Evolutionary conservation across 2,329 filamentous ascomycete genomes (phyloP).

Genomic region (Neocucurbitaria cava): DNA sequence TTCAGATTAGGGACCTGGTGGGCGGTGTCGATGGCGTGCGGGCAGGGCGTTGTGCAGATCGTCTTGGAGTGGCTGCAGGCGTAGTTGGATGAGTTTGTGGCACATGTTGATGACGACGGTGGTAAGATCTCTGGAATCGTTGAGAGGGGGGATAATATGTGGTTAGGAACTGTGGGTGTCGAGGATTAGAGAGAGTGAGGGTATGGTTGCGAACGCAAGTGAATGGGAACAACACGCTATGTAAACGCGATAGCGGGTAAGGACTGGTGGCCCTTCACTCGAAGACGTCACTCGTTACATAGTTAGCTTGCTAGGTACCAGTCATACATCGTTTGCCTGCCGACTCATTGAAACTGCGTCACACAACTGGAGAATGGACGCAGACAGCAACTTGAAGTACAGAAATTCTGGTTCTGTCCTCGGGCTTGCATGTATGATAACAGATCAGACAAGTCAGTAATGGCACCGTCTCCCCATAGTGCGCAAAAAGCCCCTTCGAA

Average conservation of each 20-base stretch:
- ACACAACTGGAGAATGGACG: neutral
- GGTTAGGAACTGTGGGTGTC: too few species aligned
- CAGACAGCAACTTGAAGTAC: neutral
- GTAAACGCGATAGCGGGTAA: neutral
- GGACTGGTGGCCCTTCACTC: too few species aligned
- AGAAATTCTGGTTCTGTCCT: slow-evolving; percentile 5
- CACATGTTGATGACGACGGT: slow-evolving; percentile 25
- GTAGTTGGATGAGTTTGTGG: slow-evolving; percentile 33
- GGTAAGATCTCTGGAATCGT: neutral
- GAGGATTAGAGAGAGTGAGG: too few species aligned
- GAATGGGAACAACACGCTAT: neutral
- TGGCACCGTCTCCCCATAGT: slow-evolving; percentile 15
- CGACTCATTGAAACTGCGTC: neutral
- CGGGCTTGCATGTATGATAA: slow-evolving; percentile 7
- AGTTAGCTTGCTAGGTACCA: neutral
- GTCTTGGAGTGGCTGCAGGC: slow-evolving; percentile 32
- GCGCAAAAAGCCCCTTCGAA: slow-evolving; percentile 18
- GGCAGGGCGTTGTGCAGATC: slow-evolving; percentile 38
- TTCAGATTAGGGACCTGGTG: neutral
- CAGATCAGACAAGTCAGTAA: slow-evolving; percentile 6
- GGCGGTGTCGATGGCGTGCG: slow-evolving; percentile 21
- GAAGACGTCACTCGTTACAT: neutral
- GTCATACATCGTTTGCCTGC: neutral
- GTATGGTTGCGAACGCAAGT: neutral
- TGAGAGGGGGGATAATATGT: neutral